These are phyloP conservation scores for Nicotiana knightiana DNA, from an alignment of 257 asterid genomes.

Conservation along the genomic window DNA sequence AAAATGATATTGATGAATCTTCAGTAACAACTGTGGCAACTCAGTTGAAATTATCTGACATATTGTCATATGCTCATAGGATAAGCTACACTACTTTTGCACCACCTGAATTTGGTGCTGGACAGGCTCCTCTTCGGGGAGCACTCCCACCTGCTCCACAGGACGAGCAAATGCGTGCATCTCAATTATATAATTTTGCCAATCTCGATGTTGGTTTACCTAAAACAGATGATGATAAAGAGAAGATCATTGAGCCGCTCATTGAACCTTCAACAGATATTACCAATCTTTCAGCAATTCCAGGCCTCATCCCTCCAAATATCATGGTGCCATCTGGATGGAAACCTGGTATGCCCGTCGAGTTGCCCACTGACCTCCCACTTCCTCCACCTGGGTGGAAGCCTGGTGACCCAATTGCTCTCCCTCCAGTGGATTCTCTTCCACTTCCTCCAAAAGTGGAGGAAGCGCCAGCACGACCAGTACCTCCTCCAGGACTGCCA, in stretches of 20 bases:
- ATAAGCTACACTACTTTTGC: constrained; percentile 96
- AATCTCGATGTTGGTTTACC: constrained; percentile 78
- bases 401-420: constrained; percentile 76
- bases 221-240: constrained; percentile 51
- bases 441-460: constrained; percentile 51
- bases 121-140: constrained; percentile 74
- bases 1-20: constrained; percentile 30
- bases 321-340: constrained; percentile 77
- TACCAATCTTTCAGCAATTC: constrained; percentile 35
- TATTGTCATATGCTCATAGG: constrained; percentile 72
- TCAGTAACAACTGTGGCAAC: constrained; percentile 63
- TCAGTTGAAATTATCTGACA: constrained; percentile 65
- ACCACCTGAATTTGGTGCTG: constrained; percentile 93
- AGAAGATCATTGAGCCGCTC: constrained; percentile 51
- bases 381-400: constrained; percentile 94
- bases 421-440: constrained; percentile 66
- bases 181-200: constrained; percentile 56
- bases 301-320: constrained; percentile 52
- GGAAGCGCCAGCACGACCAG: constrained; percentile 44
- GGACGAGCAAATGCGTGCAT: constrained; percentile 97
- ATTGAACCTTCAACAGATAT: constrained; percentile 42
- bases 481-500: constrained; percentile 39
- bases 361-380: constrained; percentile 70
- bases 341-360: constrained; percentile 97
- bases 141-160: constrained; percentile 97